A percentile compares a stretch with the other conserved stretches of the same genome.
Conservation (phyloP, 352 stramenopile genomes). For the Phytophthora colocasiae region DNA sequence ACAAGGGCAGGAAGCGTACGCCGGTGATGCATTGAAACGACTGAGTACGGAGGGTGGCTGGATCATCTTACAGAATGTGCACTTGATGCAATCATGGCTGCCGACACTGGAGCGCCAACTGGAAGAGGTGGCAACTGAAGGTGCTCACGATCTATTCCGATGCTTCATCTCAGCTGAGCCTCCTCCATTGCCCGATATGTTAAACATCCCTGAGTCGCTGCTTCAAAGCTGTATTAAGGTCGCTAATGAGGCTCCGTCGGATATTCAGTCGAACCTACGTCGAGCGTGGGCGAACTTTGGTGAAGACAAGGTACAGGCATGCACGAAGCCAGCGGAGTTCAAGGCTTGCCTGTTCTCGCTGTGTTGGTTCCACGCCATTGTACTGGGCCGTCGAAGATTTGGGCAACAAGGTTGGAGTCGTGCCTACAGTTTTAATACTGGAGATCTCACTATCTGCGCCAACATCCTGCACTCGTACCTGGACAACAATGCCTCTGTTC, state of each 20-base stretch:
- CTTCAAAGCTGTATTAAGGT: conserved; percentile 97
- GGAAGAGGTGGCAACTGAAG: conserved; percentile 89
- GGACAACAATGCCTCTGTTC: conserved; percentile 92
- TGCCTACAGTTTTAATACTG: conserved; percentile 96
- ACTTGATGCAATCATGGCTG: conserved; percentile 97
- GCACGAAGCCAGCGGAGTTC: conserved; percentile 91
- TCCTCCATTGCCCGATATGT: conserved; percentile 92
- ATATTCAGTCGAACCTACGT: conserved; percentile 96
- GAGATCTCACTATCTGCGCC: conserved; percentile 95
- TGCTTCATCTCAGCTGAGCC: conserved; percentile 97
- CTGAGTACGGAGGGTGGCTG: conserved; percentile 93
- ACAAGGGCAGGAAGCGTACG: conserved; percentile 93
- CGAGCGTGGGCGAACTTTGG: conserved; percentile 95
- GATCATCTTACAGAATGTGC: conserved; percentile 97
- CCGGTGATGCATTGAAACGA: conserved; percentile 91
- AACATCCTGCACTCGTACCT: conserved; percentile 95
- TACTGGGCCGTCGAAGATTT: conserved; percentile 92
- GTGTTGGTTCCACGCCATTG: conserved; percentile 97
- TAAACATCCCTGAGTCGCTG: conserved; percentile 97
- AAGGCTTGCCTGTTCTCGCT: conserved; percentile 95
- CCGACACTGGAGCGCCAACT: conserved; percentile 93
- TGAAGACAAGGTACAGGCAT: conserved; percentile 89
- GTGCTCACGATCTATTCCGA: conserved; percentile 94
- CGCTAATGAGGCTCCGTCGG: conserved; percentile 94
- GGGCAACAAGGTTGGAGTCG: conserved; percentile 95